A percentile compares a stretch with the other conserved stretches of the same genome.
Conservation (phyloP, 176 grass and related monocot species). For the Cymbopogon citratus region DNA sequence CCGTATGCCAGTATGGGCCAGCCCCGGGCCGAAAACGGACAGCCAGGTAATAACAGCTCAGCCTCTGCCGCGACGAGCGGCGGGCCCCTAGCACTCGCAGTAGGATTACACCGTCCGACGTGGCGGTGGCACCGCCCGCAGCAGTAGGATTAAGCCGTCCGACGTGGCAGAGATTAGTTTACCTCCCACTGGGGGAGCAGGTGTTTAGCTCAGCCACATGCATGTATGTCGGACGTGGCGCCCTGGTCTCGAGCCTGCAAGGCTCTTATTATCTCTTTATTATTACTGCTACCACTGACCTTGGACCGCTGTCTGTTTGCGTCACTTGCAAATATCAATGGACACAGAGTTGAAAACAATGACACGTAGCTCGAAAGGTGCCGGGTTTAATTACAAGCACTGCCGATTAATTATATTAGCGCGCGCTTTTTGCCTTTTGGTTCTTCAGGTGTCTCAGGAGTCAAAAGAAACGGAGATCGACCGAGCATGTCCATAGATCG, state of each 20-base stretch:
- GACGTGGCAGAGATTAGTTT: conserved; percentile 32
- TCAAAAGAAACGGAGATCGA: background rate
- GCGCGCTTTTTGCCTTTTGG: conserved; percentile 14
- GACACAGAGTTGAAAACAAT: background rate
- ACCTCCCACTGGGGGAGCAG: background rate
- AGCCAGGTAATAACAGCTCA: conserved; percentile 38
- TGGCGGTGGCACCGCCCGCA: background rate
- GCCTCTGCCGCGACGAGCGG: background rate
- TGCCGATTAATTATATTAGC: no score
- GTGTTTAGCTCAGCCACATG: background rate
- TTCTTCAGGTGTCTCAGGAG: conserved; percentile 8
- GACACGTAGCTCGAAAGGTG: background rate
- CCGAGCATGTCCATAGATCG: no score
- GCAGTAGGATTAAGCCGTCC: background rate
- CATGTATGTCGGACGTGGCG: conserved; percentile 24
- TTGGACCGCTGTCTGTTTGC: background rate
- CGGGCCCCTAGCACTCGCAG: conserved; percentile 9
- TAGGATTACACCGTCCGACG: conserved; percentile 22
- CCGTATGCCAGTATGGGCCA: background rate
- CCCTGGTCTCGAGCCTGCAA: background rate
- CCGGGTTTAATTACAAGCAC: background rate
- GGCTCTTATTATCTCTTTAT: background rate
- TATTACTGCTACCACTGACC: background rate
- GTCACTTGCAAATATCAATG: conserved; percentile 8
- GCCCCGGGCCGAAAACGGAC: background rate